Conservation (phyloP, 345 rosid species). For the Litchi chinensis region DNA sequence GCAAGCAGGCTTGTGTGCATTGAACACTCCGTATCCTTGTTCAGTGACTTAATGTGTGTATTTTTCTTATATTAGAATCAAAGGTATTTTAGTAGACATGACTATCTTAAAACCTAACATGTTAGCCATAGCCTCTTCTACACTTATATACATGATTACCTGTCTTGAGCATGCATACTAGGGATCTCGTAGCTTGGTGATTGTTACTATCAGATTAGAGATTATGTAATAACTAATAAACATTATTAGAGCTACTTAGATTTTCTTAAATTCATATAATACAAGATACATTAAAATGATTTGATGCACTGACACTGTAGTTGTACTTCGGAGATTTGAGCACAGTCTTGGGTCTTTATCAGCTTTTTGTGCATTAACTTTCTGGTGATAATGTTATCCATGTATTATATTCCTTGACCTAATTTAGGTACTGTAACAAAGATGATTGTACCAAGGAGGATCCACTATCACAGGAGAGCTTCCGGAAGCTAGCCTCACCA, state of each 20-base stretch:
- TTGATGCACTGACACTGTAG: neutral
- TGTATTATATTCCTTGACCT: constrained; percentile 41
- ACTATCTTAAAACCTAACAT: neutral
- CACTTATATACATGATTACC: neutral
- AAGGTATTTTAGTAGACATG: neutral
- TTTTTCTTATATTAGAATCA: neutral
- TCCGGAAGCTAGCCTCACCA: constrained; percentile 79
- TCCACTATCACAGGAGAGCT: constrained; percentile 91
- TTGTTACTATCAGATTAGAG: neutral
- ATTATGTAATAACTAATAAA: neutral
- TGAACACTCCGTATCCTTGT: constrained; percentile 91
- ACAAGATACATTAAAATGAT: neutral
- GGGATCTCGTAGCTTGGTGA: neutral
- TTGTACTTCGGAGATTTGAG: neutral
- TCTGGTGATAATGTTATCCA: neutral
- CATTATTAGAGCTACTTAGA: neutral
- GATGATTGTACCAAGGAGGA: constrained; percentile 95
- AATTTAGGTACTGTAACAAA: constrained; percentile 69
- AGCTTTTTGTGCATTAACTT: neutral
- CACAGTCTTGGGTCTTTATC: neutral
- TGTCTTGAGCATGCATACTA: neutral
- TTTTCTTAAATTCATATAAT: neutral
- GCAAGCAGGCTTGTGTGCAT: constrained; percentile 94
- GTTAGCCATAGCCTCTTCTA: neutral
- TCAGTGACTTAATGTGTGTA: constrained; percentile 17